These are phyloP conservation scores for Ehretia macrophylla DNA, from an alignment of 257 asterid species.

Conservation along the genomic window DNA sequence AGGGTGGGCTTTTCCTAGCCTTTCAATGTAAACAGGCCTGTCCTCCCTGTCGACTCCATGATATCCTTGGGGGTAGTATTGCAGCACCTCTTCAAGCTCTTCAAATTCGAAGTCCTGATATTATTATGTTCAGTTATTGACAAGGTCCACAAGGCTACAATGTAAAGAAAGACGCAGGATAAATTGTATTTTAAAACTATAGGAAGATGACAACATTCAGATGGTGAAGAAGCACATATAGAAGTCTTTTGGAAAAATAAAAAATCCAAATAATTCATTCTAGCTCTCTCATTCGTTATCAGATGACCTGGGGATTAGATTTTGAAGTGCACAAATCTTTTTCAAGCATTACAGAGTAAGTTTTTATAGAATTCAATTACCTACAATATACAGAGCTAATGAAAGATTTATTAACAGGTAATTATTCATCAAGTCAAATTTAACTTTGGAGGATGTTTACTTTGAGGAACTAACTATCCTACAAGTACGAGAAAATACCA, in stretches of 20 bases:
- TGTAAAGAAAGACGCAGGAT: not conserved
- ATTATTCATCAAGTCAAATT: too few species aligned
- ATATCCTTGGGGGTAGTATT: conserved; percentile 93
- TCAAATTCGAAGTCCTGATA: conserved; percentile 72
- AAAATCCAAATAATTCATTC: not conserved
- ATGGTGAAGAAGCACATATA: not conserved
- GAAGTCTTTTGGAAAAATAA: not conserved
- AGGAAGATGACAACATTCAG: conserved; percentile 7
- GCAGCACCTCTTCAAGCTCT: conserved; percentile 85
- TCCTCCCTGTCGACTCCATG: conserved; percentile 98
- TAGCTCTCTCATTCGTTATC: not conserved
- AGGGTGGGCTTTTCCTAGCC: conserved; percentile 90
- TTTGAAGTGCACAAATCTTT: not conserved
- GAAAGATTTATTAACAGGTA: too few species aligned
- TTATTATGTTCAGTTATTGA: conserved; percentile 16
- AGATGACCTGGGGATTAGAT: not conserved
- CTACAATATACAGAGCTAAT: too few species aligned
- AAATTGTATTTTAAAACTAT: conserved; percentile 3
- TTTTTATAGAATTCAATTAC: conserved; percentile 35
- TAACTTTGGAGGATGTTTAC: too few species aligned
- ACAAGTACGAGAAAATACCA: too few species aligned
- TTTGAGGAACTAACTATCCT: too few species aligned
- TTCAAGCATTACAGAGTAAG: not conserved
- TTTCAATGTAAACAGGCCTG: conserved; percentile 91
- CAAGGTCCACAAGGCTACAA: conserved; percentile 3